These are phyloP conservation scores for Calonectria multiphialidica DNA, from an alignment of 2,329 filamentous ascomycete genomes.

Conservation along the genomic window DNA sequence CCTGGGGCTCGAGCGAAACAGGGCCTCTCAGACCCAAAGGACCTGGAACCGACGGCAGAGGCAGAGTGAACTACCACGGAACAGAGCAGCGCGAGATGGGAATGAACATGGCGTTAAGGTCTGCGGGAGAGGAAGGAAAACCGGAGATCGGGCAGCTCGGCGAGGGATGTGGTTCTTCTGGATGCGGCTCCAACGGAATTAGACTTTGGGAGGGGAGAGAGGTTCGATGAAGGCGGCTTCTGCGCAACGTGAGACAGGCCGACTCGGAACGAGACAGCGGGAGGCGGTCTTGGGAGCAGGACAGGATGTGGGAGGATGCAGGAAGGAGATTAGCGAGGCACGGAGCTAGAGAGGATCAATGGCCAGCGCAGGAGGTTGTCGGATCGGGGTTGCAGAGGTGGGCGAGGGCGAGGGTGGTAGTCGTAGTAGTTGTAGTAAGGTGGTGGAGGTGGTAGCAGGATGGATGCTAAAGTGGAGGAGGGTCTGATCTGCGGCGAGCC, in stretches of 20 bases:
- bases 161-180: conserved; percentile 36
- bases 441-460: not conserved
- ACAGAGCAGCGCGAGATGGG: conserved; percentile 21
- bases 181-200: conserved; percentile 36
- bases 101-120: conserved; percentile 40
- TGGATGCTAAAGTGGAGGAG: conserved; percentile 10
- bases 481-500: conserved; percentile 5
- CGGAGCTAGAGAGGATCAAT: conserved; percentile 2
- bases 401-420: not conserved
- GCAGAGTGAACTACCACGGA: conserved; percentile 13
- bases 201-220: conserved; percentile 29
- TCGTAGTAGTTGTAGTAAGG: not conserved
- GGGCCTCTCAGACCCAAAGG: not conserved
- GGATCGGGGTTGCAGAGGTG: not conserved
- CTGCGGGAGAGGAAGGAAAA: conserved; percentile 24
- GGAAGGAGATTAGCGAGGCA: conserved; percentile 9
- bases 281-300: not conserved
- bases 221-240: conserved; percentile 8
- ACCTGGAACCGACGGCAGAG: not conserved
- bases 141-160: conserved; percentile 29
- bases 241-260: conserved; percentile 5
- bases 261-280: not conserved
- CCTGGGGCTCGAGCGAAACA: conserved; percentile 11
- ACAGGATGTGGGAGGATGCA: not conserved
- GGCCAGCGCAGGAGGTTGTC: conserved; percentile 10